Conservation (phyloP, 2,329 filamentous ascomycete genomes). For the Trichoderma sp. region DNA sequence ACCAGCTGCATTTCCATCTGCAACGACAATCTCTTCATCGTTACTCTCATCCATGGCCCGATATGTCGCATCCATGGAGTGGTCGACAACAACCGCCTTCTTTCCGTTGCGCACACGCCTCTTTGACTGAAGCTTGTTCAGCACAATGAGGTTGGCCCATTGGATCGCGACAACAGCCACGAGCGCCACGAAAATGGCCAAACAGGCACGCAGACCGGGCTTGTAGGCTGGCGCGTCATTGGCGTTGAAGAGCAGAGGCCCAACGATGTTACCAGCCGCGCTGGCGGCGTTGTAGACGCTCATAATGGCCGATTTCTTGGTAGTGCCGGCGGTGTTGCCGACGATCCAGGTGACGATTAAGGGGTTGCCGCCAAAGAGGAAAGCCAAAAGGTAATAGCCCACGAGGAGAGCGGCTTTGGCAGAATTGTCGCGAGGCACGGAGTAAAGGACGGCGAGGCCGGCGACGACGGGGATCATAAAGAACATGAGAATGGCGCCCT, state of each 20-base stretch:
- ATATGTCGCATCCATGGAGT: conserved; percentile 60
- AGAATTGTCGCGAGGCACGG: conserved; percentile 48
- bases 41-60: conserved; percentile 26
- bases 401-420: conserved; percentile 49
- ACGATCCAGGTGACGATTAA: conserved; percentile 69
- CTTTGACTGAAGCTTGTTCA: conserved; percentile 59
- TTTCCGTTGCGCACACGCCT: conserved; percentile 62
- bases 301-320: conserved; percentile 66
- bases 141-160: conserved; percentile 53
- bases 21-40: conserved; percentile 18
- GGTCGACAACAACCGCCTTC: conserved; percentile 58
- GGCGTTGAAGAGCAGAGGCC: conserved; percentile 61
- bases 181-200: conserved; percentile 57
- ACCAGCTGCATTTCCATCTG: not conserved
- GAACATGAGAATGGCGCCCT: conserved; percentile 54
- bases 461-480: conserved; percentile 62
- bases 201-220: conserved; percentile 56
- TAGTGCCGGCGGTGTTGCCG: conserved; percentile 67
- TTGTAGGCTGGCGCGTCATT: conserved; percentile 60
- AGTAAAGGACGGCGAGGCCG: conserved; percentile 57
- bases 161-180: conserved; percentile 56
- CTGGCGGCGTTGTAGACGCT: conserved; percentile 63
- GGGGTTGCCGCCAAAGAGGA: conserved; percentile 66
- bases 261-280: conserved; percentile 66
- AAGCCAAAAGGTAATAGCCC: conserved; percentile 66